Evolutionary conservation across 345 rosid genomes (phyloP), one percentile per base, ranked within the genome.

Genomic region (Lenwebbia sp.): DNA sequence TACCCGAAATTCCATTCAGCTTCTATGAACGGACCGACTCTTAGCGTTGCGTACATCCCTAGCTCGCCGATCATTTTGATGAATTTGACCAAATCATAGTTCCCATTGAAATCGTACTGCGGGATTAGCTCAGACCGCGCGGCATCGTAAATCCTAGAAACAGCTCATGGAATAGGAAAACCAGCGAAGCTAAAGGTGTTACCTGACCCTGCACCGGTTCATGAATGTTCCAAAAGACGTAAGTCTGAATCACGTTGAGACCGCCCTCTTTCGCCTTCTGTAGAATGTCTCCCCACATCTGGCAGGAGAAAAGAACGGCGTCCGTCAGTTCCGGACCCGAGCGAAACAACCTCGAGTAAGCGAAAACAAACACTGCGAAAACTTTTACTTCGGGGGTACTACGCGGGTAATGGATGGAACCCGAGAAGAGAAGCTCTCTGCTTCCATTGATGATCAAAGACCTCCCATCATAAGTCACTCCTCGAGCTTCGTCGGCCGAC

Each of bases 1-100:
- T 90, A 90, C 94, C 94, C 94, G 28, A 86, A 88, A 83, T 89
- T 93, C 94, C 94, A 93, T 85, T 93, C 95, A 40, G 94, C 95
- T 83, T 93, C 90, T 86, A 92, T 87, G 87, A 91, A 93, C 2
- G 95, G 95, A 33, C 95, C 95, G 40, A 92, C 89, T 83, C 94
- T 89, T 54, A 93, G 88, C 50, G 93, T 92, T 49, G 62, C 93
- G 37, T 86, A 93, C 93, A 93, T 86, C 4, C 90, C 91, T 50
- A 85, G 86, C 55, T 92, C 90, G 37, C 85, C 85, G 21, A 91
- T 84, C 87, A 86, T 52, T 89, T 89, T 93, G 50, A 93, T 60
- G 87, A 91, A 93, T 62, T 85, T 93, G 54, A 91, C 89, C 85
- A 93, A 37, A 78, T 93, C 92, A 85, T 86, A 86, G 54, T 83